These are phyloP conservation scores for Nemania sp. DNA, from an alignment of 2,329 filamentous ascomycete genomes.

Conservation along the genomic window DNA sequence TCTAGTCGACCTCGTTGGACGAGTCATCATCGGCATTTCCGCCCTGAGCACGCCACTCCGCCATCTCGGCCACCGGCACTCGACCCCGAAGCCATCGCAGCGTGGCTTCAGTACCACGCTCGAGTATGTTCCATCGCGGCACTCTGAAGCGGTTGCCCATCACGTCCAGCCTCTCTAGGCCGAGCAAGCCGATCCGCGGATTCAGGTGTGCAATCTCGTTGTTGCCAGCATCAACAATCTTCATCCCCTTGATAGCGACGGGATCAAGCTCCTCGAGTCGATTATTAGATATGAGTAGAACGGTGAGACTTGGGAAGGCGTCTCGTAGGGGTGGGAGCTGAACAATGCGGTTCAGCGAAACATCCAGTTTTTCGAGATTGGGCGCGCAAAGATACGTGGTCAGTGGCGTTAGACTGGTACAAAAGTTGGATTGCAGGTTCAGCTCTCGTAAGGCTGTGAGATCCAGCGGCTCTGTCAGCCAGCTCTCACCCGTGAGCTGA, in stretches of 20 bases:
- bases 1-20: conserved; percentile 21
- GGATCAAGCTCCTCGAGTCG: conserved; percentile 73
- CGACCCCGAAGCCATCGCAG: conserved; percentile 79
- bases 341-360: conserved; percentile 80
- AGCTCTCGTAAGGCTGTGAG: conserved; percentile 77
- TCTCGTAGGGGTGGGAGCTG: conserved; percentile 68
- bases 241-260: conserved; percentile 72
- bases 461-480: conserved; percentile 67
- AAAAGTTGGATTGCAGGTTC: conserved; percentile 73
- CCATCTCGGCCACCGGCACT: conserved; percentile 66
- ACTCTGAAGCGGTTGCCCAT: conserved; percentile 86
- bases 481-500: conserved; percentile 65
- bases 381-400: conserved; percentile 72
- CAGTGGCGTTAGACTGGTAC: conserved; percentile 70
- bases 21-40: conserved; percentile 19
- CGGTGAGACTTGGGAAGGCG: conserved; percentile 69
- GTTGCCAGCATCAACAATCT: conserved; percentile 76
- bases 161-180: conserved; percentile 71
- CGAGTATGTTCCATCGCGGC: conserved; percentile 79
- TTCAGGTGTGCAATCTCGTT: conserved; percentile 86
- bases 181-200: conserved; percentile 75
- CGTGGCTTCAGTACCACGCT: conserved; percentile 84
- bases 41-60: conserved; percentile 55
- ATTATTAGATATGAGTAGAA: conserved; percentile 79
- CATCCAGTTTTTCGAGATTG: conserved; percentile 73